Evolutionary conservation across 805 yeast genomes (phyloP).

Genomic region (Ogataea allantospora): DNA sequence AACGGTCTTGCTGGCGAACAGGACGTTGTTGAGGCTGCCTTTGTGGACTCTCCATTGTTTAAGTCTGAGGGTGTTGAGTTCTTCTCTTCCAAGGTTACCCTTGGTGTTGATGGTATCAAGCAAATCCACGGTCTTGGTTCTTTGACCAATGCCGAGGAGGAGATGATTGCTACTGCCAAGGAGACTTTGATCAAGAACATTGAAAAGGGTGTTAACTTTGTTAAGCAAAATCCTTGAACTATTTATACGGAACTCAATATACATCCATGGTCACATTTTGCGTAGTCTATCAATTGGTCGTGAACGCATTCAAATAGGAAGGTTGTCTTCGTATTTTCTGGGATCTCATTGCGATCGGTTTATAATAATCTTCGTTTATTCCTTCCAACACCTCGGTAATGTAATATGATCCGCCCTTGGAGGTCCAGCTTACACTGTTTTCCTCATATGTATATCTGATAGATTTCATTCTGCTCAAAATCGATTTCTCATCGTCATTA

Average conservation of each 20-base stretch:
- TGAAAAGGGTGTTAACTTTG: conserved; percentile 89
- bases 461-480: conserved; percentile 64
- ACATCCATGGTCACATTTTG: conserved; percentile 1
- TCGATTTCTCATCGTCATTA: conserved; percentile 50
- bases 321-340: conserved; percentile 21
- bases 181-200: conserved; percentile 90
- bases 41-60: conserved; percentile 74
- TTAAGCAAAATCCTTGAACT: conserved; percentile 61
- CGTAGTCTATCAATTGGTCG: conserved; percentile 24
- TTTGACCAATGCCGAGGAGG: conserved; percentile 76
- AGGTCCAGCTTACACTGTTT: conserved; percentile 87
- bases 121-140: conserved; percentile 76
- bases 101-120: conserved; percentile 88
- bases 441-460: conserved; percentile 61
- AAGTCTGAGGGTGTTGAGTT: conserved; percentile 89
- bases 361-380: conserved; percentile 35
- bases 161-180: conserved; percentile 76
- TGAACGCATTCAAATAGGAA: conserved; percentile 30
- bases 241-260: conserved; percentile 3
- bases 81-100: conserved; percentile 92
- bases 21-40: conserved; percentile 51
- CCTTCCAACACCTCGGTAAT: conserved; percentile 59
- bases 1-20: conserved; percentile 49
- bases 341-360: conserved; percentile 28
- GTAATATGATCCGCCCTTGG: conserved; percentile 75